Evolutionary conservation across 805 yeast species (phyloP).

Genomic region (Yarrowia bubula): DNA sequence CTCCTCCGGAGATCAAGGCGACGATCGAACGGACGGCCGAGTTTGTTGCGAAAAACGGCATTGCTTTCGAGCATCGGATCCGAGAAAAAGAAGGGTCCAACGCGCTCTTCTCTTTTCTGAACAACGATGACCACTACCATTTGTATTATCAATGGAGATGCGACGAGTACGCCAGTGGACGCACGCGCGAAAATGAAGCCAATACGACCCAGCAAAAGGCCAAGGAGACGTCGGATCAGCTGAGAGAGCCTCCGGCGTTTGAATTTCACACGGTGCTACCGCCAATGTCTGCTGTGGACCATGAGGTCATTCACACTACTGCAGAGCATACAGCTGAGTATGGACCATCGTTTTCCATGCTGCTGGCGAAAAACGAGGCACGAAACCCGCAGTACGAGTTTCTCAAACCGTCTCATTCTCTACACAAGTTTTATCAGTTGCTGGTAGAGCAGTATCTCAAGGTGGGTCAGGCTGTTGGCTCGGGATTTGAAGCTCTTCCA

Average conservation of each 20-base stretch:
- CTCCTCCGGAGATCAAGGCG: slow-evolving; percentile 53
- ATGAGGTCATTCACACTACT: slow-evolving; percentile 65
- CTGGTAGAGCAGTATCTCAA: slow-evolving; percentile 57
- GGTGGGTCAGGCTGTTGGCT: slow-evolving; percentile 37
- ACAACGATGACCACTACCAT: slow-evolving; percentile 53
- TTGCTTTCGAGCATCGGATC: slow-evolving; percentile 58
- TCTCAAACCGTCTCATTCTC: slow-evolving; percentile 56
- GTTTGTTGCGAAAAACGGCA: slow-evolving; percentile 68
- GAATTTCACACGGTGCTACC: slow-evolving; percentile 39
- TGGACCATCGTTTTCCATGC: slow-evolving; percentile 48
- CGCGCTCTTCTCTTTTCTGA: slow-evolving; percentile 63
- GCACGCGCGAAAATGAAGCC: neutral
- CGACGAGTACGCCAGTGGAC: slow-evolving; percentile 35
- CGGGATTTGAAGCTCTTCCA: slow-evolving; percentile 29
- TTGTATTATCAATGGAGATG: slow-evolving; percentile 55
- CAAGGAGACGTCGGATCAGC: slow-evolving; percentile 18
- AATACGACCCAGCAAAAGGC: neutral
- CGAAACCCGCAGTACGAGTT: slow-evolving; percentile 64
- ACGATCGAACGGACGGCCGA: slow-evolving; percentile 69
- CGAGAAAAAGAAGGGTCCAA: slow-evolving; percentile 46
- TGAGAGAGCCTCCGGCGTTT: slow-evolving; percentile 35
- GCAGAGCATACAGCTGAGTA: slow-evolving; percentile 68
- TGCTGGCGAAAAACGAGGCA: slow-evolving; percentile 40
- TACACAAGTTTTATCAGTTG: slow-evolving; percentile 50
- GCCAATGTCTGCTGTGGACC: slow-evolving; percentile 57